A percentile compares a stretch with the other conserved stretches of the same genome.
These are phyloP conservation scores for Auriscalpium orientale DNA, from an alignment of 768 basidiomycete species.

Conservation along the genomic window DNA sequence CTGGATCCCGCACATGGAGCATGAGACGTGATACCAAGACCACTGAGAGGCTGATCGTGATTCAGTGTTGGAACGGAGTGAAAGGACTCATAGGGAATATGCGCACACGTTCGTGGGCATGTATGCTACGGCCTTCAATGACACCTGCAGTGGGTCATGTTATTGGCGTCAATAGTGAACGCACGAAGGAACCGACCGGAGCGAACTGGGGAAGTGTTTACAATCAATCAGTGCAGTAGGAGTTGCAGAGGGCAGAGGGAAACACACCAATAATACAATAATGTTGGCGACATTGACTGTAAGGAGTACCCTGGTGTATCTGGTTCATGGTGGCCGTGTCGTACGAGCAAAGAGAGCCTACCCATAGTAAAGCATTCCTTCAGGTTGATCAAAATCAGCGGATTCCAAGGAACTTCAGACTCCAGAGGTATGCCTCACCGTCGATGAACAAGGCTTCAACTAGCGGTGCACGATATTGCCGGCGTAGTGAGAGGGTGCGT, in stretches of 20 bases:
- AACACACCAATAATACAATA: constrained; percentile 3
- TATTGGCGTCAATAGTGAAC: not conserved
- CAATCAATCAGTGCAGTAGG: not conserved
- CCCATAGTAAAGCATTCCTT: constrained; percentile 11
- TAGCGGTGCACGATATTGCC: constrained; percentile 3
- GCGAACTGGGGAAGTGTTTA: not conserved
- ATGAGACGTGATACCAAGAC: constrained; percentile 10
- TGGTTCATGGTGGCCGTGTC: not conserved
- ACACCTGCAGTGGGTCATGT: not conserved
- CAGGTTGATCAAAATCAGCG: not conserved
- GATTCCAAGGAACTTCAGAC: not conserved
- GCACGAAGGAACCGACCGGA: not conserved
- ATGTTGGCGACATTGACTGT: constrained; percentile 7
- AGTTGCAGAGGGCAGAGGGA: not conserved
- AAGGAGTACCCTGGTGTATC: constrained; percentile 1
- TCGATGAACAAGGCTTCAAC: constrained; percentile 2
- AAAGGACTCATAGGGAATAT: not conserved
- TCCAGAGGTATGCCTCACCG: constrained; percentile 3
- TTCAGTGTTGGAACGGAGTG: not conserved
- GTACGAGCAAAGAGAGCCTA: not conserved
- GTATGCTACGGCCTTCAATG: not conserved
- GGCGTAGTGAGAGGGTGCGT: constrained; percentile 6
- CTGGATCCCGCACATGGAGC: constrained; percentile 9
- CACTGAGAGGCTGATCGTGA: constrained; percentile 1
- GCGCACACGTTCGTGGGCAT: constrained; percentile 7